Conservation (phyloP, 805 yeast genomes). For the Starmera dryadoides region DNA sequence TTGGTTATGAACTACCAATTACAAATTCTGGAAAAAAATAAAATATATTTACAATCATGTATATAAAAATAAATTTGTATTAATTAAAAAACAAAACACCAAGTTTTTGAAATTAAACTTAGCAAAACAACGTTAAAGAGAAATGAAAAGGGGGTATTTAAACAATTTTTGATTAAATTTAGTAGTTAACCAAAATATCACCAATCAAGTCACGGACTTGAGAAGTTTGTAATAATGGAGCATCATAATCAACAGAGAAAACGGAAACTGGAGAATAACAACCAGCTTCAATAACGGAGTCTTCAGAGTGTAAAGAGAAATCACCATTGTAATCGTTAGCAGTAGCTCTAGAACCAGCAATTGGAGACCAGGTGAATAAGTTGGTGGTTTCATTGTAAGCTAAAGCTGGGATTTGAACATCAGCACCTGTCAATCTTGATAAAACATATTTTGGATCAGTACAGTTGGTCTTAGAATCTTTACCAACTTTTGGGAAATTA, state of each 20-base stretch:
- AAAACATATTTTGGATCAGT: conserved; percentile 33
- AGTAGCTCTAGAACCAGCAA: conserved; percentile 18
- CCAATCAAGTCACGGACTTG: conserved; percentile 11
- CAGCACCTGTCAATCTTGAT: conserved; percentile 38
- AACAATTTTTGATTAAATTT: neutral
- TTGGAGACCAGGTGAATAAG: conserved; percentile 12
- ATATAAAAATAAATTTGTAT: too few relatives aligned
- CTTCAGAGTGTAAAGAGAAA: conserved; percentile 37
- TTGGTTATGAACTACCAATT: conserved; percentile 71
- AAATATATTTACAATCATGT: too few relatives aligned
- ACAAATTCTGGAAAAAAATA: too few relatives aligned
- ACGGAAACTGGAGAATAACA: conserved; percentile 39
- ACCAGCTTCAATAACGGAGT: conserved; percentile 17
- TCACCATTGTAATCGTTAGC: conserved; percentile 32
- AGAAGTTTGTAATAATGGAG: conserved; percentile 10
- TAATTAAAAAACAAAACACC: too few relatives aligned
- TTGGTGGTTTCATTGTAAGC: conserved; percentile 33
- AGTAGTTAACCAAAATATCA: conserved; percentile 6
- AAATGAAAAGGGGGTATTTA: neutral
- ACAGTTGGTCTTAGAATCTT: conserved; percentile 30
- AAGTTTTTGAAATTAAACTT: too few relatives aligned
- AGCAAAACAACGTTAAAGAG: neutral
- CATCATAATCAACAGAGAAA: conserved; percentile 38
- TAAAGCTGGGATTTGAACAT: conserved; percentile 7
- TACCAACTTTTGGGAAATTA: conserved; percentile 39